Percentiles rank a stretch among this genome's conserved stretches.
Evolutionary conservation across 2,329 filamentous ascomycete species (phyloP).

Genomic region (Calonectria hawksworthii): DNA sequence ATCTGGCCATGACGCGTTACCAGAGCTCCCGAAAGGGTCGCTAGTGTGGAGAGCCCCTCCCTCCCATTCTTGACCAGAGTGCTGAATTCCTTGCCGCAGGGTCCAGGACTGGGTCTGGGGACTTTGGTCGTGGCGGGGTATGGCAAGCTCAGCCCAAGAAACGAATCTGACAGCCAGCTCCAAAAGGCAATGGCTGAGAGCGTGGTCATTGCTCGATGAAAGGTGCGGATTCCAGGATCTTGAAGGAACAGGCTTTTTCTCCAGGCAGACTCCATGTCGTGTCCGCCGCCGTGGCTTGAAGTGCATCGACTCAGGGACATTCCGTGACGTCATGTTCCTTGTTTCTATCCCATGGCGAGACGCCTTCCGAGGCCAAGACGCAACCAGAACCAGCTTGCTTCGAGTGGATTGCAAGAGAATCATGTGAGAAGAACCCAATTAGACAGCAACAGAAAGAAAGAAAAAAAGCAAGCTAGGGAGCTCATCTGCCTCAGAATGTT

Average conservation of each 20-base stretch:
- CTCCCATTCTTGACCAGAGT: background rate
- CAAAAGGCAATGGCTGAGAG: background rate
- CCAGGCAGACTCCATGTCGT: background rate
- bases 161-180: background rate
- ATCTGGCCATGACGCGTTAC: constrained; percentile 23
- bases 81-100: background rate
- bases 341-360: constrained; percentile 3
- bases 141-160: background rate
- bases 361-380: background rate
- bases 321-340: constrained; percentile 24
- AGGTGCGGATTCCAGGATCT: background rate
- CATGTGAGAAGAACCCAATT: background rate
- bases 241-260: background rate
- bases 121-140: background rate
- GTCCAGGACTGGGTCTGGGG: background rate
- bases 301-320: background rate
- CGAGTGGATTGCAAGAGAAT: background rate
- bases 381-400: background rate
- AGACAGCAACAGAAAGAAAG: background rate
- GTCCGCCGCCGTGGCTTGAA: background rate
- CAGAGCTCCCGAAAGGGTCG: background rate
- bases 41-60: background rate
- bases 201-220: no score
- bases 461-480: background rate
- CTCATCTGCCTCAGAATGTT: background rate